Evolutionary conservation across 352 stramenopile species (phyloP).

Genomic region (Globisporangium heterothallicum): DNA sequence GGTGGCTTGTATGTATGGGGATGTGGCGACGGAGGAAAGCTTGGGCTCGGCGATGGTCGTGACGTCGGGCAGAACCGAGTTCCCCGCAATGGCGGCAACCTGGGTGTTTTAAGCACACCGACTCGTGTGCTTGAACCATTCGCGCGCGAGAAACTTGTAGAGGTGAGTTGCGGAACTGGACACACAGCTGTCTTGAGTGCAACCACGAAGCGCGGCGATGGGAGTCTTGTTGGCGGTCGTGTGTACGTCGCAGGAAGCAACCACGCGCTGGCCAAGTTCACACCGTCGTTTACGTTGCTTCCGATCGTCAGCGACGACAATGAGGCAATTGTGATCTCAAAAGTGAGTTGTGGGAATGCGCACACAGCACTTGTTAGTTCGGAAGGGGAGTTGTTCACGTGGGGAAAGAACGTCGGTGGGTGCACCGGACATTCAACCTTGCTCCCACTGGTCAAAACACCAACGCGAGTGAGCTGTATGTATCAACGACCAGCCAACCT

Average conservation of each 20-base stretch:
- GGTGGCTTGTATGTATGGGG: conserved; percentile 72
- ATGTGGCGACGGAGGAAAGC: conserved; percentile 56
- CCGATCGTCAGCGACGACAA: conserved; percentile 12
- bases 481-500: conserved; percentile 57
- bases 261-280: conserved; percentile 60
- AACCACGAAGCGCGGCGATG: conserved; percentile 10
- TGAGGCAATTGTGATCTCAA: conserved; percentile 20
- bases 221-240: conserved; percentile 19
- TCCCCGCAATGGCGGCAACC: conserved; percentile 48
- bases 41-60: conserved; percentile 64
- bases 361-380: conserved; percentile 59
- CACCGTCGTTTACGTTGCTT: conserved; percentile 40
- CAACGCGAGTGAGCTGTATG: conserved; percentile 53
- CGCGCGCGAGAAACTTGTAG: conserved; percentile 36
- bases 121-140: conserved; percentile 39
- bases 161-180: conserved; percentile 60
- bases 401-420: conserved; percentile 65
- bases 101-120: conserved; percentile 33
- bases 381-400: conserved; percentile 68
- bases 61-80: conserved; percentile 51
- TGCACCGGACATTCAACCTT: conserved; percentile 50
- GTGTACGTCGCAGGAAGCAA: conserved; percentile 67
- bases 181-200: conserved; percentile 57
- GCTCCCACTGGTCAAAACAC: conserved; percentile 25
- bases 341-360: conserved; percentile 59